A percentile compares a stretch with the other conserved stretches of the same genome.
phyloP scores from a whole-genome alignment of 1,284 basidiomycete genomes.

The Tilletia setariae region DNA sequence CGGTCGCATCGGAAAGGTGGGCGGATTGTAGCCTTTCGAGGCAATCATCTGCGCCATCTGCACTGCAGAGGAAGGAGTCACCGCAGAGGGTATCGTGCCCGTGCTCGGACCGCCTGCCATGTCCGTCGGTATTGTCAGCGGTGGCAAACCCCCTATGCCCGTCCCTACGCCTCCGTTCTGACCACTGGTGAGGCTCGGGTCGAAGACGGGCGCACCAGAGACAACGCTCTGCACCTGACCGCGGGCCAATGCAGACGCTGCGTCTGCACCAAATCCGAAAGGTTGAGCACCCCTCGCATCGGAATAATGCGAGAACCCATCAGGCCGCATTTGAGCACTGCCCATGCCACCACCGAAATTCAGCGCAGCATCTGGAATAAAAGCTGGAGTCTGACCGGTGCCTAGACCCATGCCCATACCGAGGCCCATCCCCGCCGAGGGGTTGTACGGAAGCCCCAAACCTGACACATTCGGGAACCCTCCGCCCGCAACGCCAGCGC shows the following conservation, averaged over 20 bases:
- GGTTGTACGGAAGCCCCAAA: not conserved
- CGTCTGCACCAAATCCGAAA: not conserved
- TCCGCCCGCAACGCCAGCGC: not conserved
- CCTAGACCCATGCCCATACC: conserved; percentile 23
- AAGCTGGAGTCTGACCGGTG: conserved; percentile 15
- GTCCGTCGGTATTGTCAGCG: conserved; percentile 20
- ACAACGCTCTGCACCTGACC: not conserved
- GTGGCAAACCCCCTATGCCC: not conserved
- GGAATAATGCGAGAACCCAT: not conserved
- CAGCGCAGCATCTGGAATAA: not conserved
- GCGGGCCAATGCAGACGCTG: too few relatives aligned
- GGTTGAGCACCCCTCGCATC: not conserved
- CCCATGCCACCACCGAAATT: not conserved
- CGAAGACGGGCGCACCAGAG: too few relatives aligned
- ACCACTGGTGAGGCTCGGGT: not conserved
- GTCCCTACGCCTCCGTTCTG: not conserved
- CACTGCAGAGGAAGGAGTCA: not conserved
- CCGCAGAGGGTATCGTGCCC: conserved; percentile 18
- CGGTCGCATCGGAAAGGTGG: conserved; percentile 32
- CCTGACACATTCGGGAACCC: not conserved
- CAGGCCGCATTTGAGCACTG: not conserved
- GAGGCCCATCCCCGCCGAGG: not conserved
- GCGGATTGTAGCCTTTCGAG: conserved; percentile 37
- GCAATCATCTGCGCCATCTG: conserved; percentile 16
- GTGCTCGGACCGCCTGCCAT: not conserved